Percentiles rank a stretch among this genome's conserved stretches.
These are phyloP conservation scores for Eucalyptus cloeziana DNA, from an alignment of 345 rosid species.

Conservation along the genomic window DNA sequence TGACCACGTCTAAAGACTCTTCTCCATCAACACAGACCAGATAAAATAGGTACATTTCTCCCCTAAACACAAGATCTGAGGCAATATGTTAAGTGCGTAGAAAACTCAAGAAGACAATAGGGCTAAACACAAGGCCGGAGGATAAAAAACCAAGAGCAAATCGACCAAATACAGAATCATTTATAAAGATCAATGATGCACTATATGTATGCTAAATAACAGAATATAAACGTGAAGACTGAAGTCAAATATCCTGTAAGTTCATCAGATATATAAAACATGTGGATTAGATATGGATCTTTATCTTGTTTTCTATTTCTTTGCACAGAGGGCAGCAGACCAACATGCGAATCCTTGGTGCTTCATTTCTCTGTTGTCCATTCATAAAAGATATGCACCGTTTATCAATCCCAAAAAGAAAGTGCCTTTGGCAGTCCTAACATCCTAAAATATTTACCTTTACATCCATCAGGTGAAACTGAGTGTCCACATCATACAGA, in stretches of 20 bases:
- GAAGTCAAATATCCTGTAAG: not conserved
- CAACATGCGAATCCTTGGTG: not conserved
- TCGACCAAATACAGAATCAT: not conserved
- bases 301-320: not conserved
- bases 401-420: not conserved
- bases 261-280: not conserved
- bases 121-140: not conserved
- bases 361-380: not conserved
- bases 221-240: not conserved
- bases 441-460: conserved; percentile 32
- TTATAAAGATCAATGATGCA: not conserved
- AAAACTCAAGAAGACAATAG: not conserved
- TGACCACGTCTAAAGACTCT: not conserved
- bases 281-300: not conserved
- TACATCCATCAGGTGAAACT: conserved; percentile 52
- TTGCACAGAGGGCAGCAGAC: not conserved
- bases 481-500: conserved; percentile 73
- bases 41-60: not conserved
- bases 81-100: not conserved
- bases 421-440: not conserved
- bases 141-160: not conserved
- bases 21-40: not conserved
- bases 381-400: not conserved
- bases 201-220: not conserved
- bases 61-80: not conserved